Evolutionary conservation across 2,329 filamentous ascomycete genomes (phyloP), one percentile per base, ranked within the genome.

Genomic region (Trichoderma arundinaceum): DNA sequence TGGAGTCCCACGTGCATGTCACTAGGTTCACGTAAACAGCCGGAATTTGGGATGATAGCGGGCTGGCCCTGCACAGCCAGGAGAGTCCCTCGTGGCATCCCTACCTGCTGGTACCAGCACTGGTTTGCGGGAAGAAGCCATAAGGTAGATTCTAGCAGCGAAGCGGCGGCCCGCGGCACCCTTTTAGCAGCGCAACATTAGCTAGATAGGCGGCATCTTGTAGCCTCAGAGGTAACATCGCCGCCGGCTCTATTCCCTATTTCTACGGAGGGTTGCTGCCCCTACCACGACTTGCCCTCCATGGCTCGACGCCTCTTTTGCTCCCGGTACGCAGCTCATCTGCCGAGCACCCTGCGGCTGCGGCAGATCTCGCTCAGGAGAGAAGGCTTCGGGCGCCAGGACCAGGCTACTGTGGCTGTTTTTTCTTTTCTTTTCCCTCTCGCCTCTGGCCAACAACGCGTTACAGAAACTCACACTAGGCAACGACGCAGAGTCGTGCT

Each of bases 41-140:
- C 48, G 49, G 59, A 61, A 28, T 38, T 56, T 49, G 64, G 10
- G 33, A 15, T 61, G 57, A 53, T 53, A 48, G 64, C 57, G 48
- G 52, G 53, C 51, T 28, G 52, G 52, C 38, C 52, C 52, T 35
- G 56, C 22, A 22, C 35, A 51, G n/a, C 54, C 17, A 56, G 49
- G 56, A 66, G 59, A 57, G 58, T 63, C 52, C 65, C 65, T 66
- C 65, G 65, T 66, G 65, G 65, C 65, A 66, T 56, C 60, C 65
- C 52, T 28, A 39, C 44, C 57, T 49, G 43, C 41, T 58, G n/a
- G 22, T 44, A 48, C 41, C 5, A 38, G 56, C 59, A 28, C 58
- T 33, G 17, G 48, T 62, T 32, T 38, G 38, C 49, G 59, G 48
- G 59, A 54, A 63, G 59, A 54, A 54, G 59, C 49, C 49, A 63